Base-by-base conservation (phyloP, 441 rosid genomes). In the Gossypium trilobum region DNA sequence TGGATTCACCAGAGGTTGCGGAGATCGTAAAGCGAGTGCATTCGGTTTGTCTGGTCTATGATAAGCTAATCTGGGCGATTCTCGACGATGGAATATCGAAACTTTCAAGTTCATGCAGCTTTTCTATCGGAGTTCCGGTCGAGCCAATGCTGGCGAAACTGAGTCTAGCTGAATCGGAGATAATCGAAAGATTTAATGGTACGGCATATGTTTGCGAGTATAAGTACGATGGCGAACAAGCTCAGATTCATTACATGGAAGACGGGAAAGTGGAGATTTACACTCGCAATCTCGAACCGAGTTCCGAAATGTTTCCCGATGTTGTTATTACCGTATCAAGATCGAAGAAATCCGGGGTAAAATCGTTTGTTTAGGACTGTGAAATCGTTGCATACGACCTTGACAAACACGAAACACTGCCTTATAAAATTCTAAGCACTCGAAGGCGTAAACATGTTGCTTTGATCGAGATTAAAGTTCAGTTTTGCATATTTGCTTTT, bases 71-170 rank as follows among this genome's bases (percentile, higher is more conserved):
- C 73, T 85, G 91, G 54, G 91, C 90, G 42, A 94, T 93, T 83
- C 87, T 93, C 50, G 63, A 73, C 14, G 82, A 76, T 70, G 96
- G 96, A 70, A 87, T 93, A 39, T 93, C 96, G 98, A 82, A 88
- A 82, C 95, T 93, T 80, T 74, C 89, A 36, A 83, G 84, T 78
- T 78, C 82, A 10, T 89, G 95, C 76, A 75, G 75, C 78, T 90
- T 93, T 93, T 83, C 91, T 11, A 78, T 81, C 19, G 96, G 97
- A 59, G 85, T 93, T 54, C 96, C 95, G 17, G 80, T 93, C 75
- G 91, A 93, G 75, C 95, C 98, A 36, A 93, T 91, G 98, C 89
- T 93, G 70, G 92, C 96, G 57, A 91, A 93, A 79, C 88, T 90
- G 68, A 83, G 90, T 25, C 88, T 87, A 80, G 88, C 84, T 57